Base-by-base conservation (phyloP, 495 filamentous ascomycete species). In the Penicillium alfredii region DNA sequence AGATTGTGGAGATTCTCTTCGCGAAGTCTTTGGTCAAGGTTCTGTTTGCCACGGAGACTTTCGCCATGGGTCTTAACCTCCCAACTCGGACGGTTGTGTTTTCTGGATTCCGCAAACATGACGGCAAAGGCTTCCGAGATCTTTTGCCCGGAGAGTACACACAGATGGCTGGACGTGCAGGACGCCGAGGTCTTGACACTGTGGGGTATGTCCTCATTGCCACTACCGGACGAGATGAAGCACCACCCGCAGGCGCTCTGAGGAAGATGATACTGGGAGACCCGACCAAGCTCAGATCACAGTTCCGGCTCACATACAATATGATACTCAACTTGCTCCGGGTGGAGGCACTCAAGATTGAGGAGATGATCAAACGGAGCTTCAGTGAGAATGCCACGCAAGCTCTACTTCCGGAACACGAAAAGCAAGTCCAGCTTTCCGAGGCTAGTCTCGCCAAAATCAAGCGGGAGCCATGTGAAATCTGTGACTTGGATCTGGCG, bases 381-480 rank as follows among this genome's bases (percentile, higher is more conserved):
- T 98, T 98, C 73, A 94, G 88, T 39, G 92, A 98, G 61, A 92
- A 98, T 64, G 88, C 88, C n/a, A 96, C 93, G 0, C 93, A 97
- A 51, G 90, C 93, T 42, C 67, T 97, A 20, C 68, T 97, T 8
- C 92, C 92, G 1, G 87, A 95, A 60, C 89, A 96, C 45, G 90
- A 97, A 63, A 90, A 89, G 55, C 79, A 86, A 47, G 84, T 97
- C 28, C 87, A 90, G 52, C 49, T 94, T n/a, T 93, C 88, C 0
- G 87, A 97, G 55, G 86, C 84, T 2, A 88, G 92, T 58, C 66
- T 98, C 40, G 86, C 74, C 23, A 94, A 90, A 56, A 74, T 98
- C 47, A 90, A 90, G 60, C 73, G 88, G 3, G 86, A 94, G 46
- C 54, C 82, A 4, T 98, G 92, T 54, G 63, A 77, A 12, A 79